Evolutionary conservation across 75 land plant genomes (phyloP), one percentile per base, ranked within the genome.

Genomic region (Cryptomeria japonica): DNA sequence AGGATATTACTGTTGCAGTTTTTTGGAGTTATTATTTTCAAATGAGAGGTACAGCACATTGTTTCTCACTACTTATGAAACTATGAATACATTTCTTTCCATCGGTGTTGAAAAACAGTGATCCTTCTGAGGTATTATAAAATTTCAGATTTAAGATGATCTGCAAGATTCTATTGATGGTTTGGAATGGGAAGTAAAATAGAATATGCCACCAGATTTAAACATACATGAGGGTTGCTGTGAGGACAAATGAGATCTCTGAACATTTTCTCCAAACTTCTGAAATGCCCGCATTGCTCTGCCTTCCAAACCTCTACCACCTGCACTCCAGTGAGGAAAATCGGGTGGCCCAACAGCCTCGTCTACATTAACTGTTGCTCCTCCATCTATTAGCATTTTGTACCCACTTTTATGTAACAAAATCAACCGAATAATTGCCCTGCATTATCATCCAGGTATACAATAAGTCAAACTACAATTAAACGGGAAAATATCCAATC

Each of bases 321-420:
- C 86, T 10, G 56, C 72, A 41, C 88, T 86, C 79, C 64, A 15
- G 38, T 22, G 56, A 78, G 64, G 19, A 1, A 53, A 75, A 12
- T 47, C 53, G 32, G 87, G 51, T 22, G 88, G 44, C 85, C 79
- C 88, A 28, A 77, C 34, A 84, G 70, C 37, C 47, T 89, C 80
- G 15, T 91, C 95, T 46, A 55, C 85, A 90, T 95, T 95, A 80
- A 85, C 76, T 56, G 89, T 88, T 88, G 94, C 96, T 53, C 99
- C 99, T 77, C 99, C 99, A 87, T 95, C 94, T 82, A 98, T 84
- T 61, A 98, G 95, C 96, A 98, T 96, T 84, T 94, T 95, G 88
- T 93, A 98, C 28, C 99, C 99, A 92, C 94, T 94, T 73, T 95
- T 89, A 32, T 88, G 92, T 53, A 98, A 88, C 88, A 95, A 89